Evolutionary conservation across 306 rosid species (phyloP).

Genomic region (Quillaja saponaria): DNA sequence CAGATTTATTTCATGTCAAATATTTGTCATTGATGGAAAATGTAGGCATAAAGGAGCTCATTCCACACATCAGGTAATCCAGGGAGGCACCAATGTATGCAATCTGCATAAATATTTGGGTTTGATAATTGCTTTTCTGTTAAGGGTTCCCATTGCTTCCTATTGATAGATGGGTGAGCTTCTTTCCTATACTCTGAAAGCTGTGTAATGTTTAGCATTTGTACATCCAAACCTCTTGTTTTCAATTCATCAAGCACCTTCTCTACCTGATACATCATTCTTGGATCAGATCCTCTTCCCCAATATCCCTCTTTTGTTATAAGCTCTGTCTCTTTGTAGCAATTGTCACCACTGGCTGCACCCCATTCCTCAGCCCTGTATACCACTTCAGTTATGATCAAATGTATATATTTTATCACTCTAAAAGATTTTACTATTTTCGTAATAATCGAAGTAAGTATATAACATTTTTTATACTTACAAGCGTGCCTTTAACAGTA

Average conservation of each 20-base stretch:
- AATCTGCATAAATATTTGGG: constrained; percentile 77
- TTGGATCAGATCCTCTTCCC: constrained; percentile 63
- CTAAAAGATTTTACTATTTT: neutral
- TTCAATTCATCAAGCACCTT: constrained; percentile 48
- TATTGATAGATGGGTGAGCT: constrained; percentile 76
- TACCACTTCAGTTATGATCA: neutral
- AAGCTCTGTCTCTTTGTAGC: constrained; percentile 56
- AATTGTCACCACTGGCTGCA: constrained; percentile 47
- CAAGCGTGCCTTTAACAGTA: no score
- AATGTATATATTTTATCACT: neutral
- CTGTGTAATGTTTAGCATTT: constrained; percentile 72
- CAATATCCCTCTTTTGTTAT: constrained; percentile 51
- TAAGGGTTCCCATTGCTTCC: constrained; percentile 76
- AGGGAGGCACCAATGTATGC: constrained; percentile 90
- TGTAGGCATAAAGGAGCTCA: constrained; percentile 67
- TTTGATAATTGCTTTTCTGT: constrained; percentile 47
- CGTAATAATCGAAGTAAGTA: neutral
- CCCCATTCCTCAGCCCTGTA: constrained; percentile 86
- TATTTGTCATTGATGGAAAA: constrained; percentile 47
- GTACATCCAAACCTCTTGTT: constrained; percentile 58
- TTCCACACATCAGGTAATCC: constrained; percentile 95
- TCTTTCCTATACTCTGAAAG: constrained; percentile 87
- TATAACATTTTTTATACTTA: no score
- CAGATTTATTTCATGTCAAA: no score
- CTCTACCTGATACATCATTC: constrained; percentile 69